Evolutionary conservation across 441 rosid genomes (phyloP), one percentile per base, ranked within the genome.

Genomic region (Theobroma grandiflorum): DNA sequence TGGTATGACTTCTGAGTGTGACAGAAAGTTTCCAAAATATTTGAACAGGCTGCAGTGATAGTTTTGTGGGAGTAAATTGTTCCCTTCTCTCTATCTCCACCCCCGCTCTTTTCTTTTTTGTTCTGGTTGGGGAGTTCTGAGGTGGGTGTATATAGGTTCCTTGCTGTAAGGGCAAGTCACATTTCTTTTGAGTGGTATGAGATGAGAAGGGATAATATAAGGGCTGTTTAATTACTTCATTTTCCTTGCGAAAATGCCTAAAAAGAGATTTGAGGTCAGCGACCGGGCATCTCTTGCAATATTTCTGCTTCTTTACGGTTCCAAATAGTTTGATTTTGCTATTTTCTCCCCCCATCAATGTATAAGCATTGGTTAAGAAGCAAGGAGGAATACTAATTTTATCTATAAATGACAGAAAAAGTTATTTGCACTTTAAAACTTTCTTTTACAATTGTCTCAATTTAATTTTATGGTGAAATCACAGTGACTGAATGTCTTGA

Each of bases 401-500:
- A 68, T 70, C 38, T 47, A 31, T 16, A 50, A 71, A 71, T 47
- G 73, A 37, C 6, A 38, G 14, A 37, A 52, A 38, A 49, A 11
- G 63, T 57, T 11, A 10, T 43, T 20, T 47, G 47, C 74, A 72
- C 68, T 52, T 16, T 49, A 15, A 66, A 62, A 61, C 22, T 22
- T 43, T 70, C n/a, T 38, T 22, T 50, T 72, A n/a, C 20, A n/a
- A 6, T 20, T 52, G 31, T 50, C 59, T 26, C 47, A 20, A 8
- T 52, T 78, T 55, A 74, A 50, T 61, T 14, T 75, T 40, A 16
- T 63, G 11, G 62, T 63, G 61, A 71, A 14, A 49, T 35, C 20
- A 53, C 9, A 15, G 31, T 55, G 40, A 50, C 35, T 78, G 68
- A 57, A 42, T 47, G 10, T 45, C 33, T 76, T 18, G 6, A 40